Base-by-base conservation (phyloP, 345 rosid genomes). In the Linum tenue region DNA sequence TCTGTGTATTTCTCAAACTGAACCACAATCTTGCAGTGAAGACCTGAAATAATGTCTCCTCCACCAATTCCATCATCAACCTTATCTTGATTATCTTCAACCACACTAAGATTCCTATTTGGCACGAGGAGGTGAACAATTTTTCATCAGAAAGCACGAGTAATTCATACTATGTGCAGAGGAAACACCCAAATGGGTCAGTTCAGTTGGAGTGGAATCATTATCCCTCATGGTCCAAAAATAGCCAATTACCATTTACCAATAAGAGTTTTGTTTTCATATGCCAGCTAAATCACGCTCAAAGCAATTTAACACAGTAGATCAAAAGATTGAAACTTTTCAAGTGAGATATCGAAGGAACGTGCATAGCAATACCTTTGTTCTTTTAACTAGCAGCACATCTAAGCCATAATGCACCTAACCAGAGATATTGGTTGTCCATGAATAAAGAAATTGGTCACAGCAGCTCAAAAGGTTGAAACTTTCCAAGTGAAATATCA, bases 1-100 rank as follows among this genome's bases (percentile, higher is more conserved):
- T 92, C 98, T 55, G 44, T 53, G 67, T 81, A 72, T 70, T 81
- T 86, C 83, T 92, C 97, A 59, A 92, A 90, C 76, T 86, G 97
- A 75, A 86, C 94, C 64, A 92, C 88, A 63, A 90, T 84, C 75
- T 88, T 92, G 82, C 97, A 88, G 50, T 90, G 80, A 40, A 92
- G 98, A 73, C 96, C 96, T 55, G 96, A 79, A 72, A 84, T 83
- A 36, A 92, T 64, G 77, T 74, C 75, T 40, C 71, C 78, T 22
- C 31, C 31, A 58, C 57, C 74, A 50, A 76, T 86, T 66, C 73
- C 87, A 10, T 82, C 85, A 35, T 68, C 75, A 62, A 79, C 85
- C 60, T 79, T 78, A 75, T 82, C 83, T 50, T 77, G 75, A 79
- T 82, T 80, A 59, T 92, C 98, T 75, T 90, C 96, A 59, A 90